These are phyloP conservation scores for Pseudonectria foliicola DNA, from an alignment of 2,329 filamentous ascomycete genomes.

Conservation along the genomic window DNA sequence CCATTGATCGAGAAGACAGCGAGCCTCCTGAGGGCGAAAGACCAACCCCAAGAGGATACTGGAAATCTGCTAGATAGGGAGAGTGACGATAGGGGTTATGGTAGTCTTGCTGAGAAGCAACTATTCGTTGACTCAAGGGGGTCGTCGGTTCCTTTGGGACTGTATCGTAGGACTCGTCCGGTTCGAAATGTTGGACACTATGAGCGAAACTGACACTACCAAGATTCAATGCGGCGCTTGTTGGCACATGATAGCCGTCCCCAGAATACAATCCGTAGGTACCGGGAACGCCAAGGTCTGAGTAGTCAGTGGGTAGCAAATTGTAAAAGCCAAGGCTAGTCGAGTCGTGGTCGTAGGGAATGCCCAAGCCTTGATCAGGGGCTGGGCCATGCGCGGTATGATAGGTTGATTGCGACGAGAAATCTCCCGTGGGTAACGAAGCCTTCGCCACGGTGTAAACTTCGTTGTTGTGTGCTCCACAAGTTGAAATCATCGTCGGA, in stretches of 20 bases:
- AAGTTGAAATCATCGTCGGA: slow-evolving; percentile 1
- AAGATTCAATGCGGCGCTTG: slow-evolving; percentile 11
- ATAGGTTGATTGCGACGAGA: slow-evolving; percentile 1
- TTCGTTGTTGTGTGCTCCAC: too few relatives aligned
- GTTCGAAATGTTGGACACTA: slow-evolving; percentile 27
- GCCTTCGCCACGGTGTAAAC: too few relatives aligned
- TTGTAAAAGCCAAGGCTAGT: slow-evolving; percentile 30
- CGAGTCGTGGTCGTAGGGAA: slow-evolving; percentile 24
- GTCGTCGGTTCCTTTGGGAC: slow-evolving; percentile 24
- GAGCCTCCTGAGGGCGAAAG: too few relatives aligned
- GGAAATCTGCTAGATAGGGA: too few relatives aligned
- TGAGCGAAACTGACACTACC: slow-evolving; percentile 24
- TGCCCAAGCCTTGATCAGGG: slow-evolving; percentile 28
- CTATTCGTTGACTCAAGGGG: slow-evolving; percentile 8
- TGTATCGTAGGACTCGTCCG: slow-evolving; percentile 16
- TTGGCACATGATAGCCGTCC: slow-evolving; percentile 3
- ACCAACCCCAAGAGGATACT: too few relatives aligned
- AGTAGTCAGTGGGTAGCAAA: slow-evolving; percentile 25
- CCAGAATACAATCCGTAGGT: slow-evolving; percentile 10
- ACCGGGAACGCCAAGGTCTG: slow-evolving; percentile 10
- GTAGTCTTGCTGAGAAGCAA: too few relatives aligned
- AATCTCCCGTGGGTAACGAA: too few relatives aligned
- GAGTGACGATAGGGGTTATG: too few relatives aligned
- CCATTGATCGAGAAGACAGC: slow-evolving; percentile 9
- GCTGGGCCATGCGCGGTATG: too few relatives aligned